phyloP scores from a whole-genome alignment of 768 basidiomycete species.

The Trametes maxima region DNA sequence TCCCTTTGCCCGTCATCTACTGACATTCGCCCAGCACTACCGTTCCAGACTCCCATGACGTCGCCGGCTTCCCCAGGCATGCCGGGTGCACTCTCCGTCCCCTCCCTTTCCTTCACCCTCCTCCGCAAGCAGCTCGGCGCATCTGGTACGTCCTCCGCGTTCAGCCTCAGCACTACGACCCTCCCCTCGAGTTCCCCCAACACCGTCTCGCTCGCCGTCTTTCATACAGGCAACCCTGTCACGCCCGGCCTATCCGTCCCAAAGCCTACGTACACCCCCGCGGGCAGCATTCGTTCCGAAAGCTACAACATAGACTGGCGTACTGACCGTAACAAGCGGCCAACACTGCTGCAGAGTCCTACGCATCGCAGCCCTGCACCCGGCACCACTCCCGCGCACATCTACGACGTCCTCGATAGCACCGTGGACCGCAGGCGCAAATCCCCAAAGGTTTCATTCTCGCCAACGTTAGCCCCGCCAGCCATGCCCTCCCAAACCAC shows the following conservation, averaged over 20 bases:
- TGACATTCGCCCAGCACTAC: slow-evolving; percentile 9
- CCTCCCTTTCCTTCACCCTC: slow-evolving; percentile 1
- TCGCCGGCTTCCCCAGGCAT: slow-evolving; percentile 13
- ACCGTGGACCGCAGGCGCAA: not conserved
- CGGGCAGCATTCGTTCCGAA: slow-evolving; percentile 2
- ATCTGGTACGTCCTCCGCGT: slow-evolving; percentile 7
- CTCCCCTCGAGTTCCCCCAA: slow-evolving; percentile 2
- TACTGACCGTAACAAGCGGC: not conserved
- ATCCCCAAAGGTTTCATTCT: slow-evolving; percentile 20
- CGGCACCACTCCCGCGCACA: not conserved
- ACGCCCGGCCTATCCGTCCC: slow-evolving; percentile 17
- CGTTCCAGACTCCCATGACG: slow-evolving; percentile 25
- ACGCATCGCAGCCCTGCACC: slow-evolving; percentile 9
- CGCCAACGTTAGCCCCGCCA: not conserved
- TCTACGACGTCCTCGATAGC: slow-evolving; percentile 1
- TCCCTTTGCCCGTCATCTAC: no score
- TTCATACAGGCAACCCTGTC: slow-evolving; percentile 6
- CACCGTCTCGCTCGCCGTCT: slow-evolving; percentile 8
- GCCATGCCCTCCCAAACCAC: not conserved
- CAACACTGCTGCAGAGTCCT: slow-evolving; percentile 1
- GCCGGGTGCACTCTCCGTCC: not conserved
- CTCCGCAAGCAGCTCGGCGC: slow-evolving; percentile 16
- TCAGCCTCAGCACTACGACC: slow-evolving; percentile 7
- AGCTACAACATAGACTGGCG: slow-evolving; percentile 18
- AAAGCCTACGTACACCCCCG: slow-evolving; percentile 6